phyloP scores from a whole-genome alignment of 2,329 filamentous ascomycete species.

The Boeremia exigua region DNA sequence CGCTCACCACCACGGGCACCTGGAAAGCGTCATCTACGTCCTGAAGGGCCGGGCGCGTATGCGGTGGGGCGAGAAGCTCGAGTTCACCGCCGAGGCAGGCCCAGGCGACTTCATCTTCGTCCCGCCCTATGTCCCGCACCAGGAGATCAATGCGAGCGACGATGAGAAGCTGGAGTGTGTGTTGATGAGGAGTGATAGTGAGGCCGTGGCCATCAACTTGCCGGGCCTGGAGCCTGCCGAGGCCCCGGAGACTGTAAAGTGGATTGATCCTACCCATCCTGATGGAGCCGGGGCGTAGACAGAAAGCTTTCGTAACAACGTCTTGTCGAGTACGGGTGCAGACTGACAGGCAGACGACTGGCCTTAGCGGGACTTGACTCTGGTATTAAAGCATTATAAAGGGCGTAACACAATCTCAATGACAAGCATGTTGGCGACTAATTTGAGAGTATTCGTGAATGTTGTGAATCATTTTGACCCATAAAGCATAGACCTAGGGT shows the following conservation, averaged over 20 bases:
- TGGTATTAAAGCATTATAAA: too few species aligned
- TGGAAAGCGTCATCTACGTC: conserved; percentile 14
- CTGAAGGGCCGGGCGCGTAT: conserved; percentile 15
- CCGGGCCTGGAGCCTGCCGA: conserved; percentile 6
- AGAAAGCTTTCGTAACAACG: too few species aligned
- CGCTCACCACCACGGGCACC: conserved; percentile 16
- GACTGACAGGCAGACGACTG: too few species aligned
- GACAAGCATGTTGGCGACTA: background rate
- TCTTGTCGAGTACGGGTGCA: too few species aligned
- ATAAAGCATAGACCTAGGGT: background rate
- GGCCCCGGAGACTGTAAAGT: conserved; percentile 6
- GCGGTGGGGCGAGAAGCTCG: conserved; percentile 16
- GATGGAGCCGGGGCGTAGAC: conserved; percentile 12
- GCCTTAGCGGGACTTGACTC: too few species aligned
- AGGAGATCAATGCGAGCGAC: conserved; percentile 20
- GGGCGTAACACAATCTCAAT: too few species aligned
- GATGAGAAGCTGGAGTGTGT: conserved; percentile 18
- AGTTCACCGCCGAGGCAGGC: conserved; percentile 15
- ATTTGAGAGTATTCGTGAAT: background rate
- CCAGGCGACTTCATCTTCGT: conserved; percentile 19
- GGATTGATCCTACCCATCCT: conserved; percentile 19
- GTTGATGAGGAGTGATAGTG: conserved; percentile 15
- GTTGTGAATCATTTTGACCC: conserved; percentile 5
- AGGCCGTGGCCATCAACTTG: conserved; percentile 16
- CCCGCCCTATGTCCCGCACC: conserved; percentile 17